A percentile compares a stretch with the other conserved stretches of the same genome.
phyloP scores from a whole-genome alignment of 805 yeast genomes.

The Priceomyces haplophilus region DNA sequence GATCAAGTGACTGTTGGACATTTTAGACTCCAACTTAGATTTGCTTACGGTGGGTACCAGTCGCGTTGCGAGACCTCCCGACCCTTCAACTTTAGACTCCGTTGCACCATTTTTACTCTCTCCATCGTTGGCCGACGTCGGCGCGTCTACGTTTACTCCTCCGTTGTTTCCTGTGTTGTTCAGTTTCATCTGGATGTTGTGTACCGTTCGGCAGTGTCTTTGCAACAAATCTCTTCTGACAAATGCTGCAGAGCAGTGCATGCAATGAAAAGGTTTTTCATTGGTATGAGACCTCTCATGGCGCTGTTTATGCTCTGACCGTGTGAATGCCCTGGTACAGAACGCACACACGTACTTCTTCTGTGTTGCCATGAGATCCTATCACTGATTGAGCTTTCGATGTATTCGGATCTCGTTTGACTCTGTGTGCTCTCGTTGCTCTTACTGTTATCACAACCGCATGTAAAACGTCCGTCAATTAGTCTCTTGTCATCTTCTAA shows the following conservation, averaged over 20 bases:
- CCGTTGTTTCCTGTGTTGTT: neutral
- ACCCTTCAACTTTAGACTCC: neutral
- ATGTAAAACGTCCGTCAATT: neutral
- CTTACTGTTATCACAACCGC: neutral
- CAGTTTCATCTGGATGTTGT: conserved; percentile 31
- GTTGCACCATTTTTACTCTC: neutral
- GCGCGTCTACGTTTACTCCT: neutral
- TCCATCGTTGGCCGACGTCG: neutral
- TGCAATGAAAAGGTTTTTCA: conserved; percentile 75
- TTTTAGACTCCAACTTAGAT: neutral
- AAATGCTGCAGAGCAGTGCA: conserved; percentile 65
- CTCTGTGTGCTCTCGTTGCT: neutral
- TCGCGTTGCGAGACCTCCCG: no score
- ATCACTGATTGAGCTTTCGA: neutral
- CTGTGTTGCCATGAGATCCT: conserved; percentile 37
- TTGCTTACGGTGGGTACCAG: neutral
- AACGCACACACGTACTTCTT: conserved; percentile 73
- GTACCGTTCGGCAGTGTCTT: conserved; percentile 78
- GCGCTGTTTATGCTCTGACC: conserved; percentile 74
- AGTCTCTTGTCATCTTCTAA: neutral
- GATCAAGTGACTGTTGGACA: conserved; percentile 18
- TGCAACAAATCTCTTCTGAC: conserved; percentile 76
- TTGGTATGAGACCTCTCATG: conserved; percentile 80
- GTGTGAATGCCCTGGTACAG: conserved; percentile 76
- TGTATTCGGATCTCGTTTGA: neutral